Conservation (phyloP, 139 green algal genomes). For the Asterochloris sp. region DNA sequence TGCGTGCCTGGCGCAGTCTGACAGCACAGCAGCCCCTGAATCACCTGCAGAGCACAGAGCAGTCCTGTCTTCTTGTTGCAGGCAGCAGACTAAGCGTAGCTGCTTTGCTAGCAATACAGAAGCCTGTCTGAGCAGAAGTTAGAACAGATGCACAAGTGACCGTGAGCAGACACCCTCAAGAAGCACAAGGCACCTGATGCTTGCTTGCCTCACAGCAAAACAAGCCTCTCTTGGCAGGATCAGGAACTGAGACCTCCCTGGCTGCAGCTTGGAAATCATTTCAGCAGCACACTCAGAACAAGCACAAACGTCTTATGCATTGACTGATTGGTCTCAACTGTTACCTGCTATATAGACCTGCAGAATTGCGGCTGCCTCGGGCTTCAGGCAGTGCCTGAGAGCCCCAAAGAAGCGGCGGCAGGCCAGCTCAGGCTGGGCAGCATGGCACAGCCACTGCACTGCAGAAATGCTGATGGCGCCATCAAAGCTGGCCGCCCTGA, state of each 20-base stretch:
- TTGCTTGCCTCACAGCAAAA: neutral
- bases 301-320: neutral
- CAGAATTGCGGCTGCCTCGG: slow-evolving; percentile 9
- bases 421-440: neutral
- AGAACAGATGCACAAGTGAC: too few species aligned
- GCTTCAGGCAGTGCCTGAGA: slow-evolving; percentile 17
- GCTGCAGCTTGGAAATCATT: neutral
- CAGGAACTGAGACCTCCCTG: neutral
- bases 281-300: neutral
- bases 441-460: slow-evolving; percentile 41
- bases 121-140: too few species aligned
- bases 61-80: too few species aligned
- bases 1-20: neutral
- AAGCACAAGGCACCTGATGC: neutral
- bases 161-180: neutral
- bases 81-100: too few species aligned
- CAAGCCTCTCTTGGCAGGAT: neutral
- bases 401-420: slow-evolving; percentile 11
- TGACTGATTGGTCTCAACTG: neutral
- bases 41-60: neutral
- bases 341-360: slow-evolving; percentile 36
- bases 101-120: too few species aligned
- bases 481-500: slow-evolving; percentile 66
- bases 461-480: slow-evolving; percentile 75
- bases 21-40: neutral